phyloP scores from a whole-genome alignment of 2,329 filamentous ascomycete genomes.

The Alternaria brassicicola region DNA sequence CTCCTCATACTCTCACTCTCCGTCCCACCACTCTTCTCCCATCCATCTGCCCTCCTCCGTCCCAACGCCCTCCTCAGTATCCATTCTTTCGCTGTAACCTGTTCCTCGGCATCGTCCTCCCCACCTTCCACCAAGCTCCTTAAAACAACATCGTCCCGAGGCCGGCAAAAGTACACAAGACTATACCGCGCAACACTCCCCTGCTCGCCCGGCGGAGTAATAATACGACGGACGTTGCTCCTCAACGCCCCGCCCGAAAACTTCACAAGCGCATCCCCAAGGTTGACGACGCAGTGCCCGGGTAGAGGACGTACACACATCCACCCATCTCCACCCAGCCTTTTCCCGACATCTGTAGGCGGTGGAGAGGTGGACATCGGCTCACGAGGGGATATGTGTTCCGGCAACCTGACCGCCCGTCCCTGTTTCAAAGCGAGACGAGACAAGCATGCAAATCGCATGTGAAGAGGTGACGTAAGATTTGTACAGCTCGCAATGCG shows the following conservation, averaged over 20 bases:
- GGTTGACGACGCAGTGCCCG: slow-evolving; percentile 56
- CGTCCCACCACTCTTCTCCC: slow-evolving; percentile 43
- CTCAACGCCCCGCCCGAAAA: slow-evolving; percentile 52
- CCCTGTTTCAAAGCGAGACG: too few relatives aligned
- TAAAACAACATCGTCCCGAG: slow-evolving; percentile 46
- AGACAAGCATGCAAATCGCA: slow-evolving; percentile 53
- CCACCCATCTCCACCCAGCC: slow-evolving; percentile 51
- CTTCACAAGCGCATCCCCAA: slow-evolving; percentile 57
- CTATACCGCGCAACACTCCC: slow-evolving; percentile 51
- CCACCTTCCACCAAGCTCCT: slow-evolving; percentile 37
- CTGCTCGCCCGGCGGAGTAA: slow-evolving; percentile 57
- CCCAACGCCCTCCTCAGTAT: slow-evolving; percentile 51
- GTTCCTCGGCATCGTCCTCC: slow-evolving; percentile 33
- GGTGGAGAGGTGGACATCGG: background rate
- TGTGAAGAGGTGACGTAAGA: slow-evolving; percentile 56
- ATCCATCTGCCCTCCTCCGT: slow-evolving; percentile 28
- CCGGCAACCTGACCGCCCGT: slow-evolving; percentile 57
- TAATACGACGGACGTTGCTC: slow-evolving; percentile 57
- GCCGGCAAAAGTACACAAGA: slow-evolving; percentile 62
- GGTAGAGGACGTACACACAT: slow-evolving; percentile 59
- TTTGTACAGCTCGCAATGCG: slow-evolving; percentile 46
- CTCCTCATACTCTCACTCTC: slow-evolving; percentile 31
- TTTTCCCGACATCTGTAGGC: slow-evolving; percentile 10
- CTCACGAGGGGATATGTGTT: slow-evolving; percentile 21
- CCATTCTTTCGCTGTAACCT: slow-evolving; percentile 52